Conservation (phyloP, 2,329 filamentous ascomycete genomes). For the Penicillium sp. region DNA sequence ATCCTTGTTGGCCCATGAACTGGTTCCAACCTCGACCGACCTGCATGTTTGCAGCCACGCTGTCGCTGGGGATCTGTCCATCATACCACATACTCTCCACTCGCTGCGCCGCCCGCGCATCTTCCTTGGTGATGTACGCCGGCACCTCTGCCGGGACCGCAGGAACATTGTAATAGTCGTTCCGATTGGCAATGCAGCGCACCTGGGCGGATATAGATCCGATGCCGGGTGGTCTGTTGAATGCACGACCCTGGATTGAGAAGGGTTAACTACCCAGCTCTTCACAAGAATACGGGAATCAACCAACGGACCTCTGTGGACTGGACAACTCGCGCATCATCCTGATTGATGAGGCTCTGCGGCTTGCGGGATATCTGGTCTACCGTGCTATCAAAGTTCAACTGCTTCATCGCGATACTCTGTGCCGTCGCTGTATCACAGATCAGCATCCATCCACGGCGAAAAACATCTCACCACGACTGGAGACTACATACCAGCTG, state of each 20-base stretch:
- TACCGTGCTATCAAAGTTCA: conserved; percentile 36
- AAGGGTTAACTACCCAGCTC: not conserved
- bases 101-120: conserved; percentile 35
- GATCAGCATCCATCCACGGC: not conserved
- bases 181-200: conserved; percentile 36
- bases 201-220: conserved; percentile 36
- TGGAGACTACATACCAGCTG: conserved; percentile 28
- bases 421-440: conserved; percentile 34
- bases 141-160: conserved; percentile 22
- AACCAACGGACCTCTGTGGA: conserved; percentile 29
- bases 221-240: conserved; percentile 32
- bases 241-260: conserved; percentile 32
- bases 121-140: conserved; percentile 36
- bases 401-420: conserved; percentile 35
- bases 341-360: conserved; percentile 33
- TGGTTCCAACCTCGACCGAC: conserved; percentile 20
- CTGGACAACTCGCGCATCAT: conserved; percentile 36
- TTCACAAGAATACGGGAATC: not conserved
- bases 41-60: conserved; percentile 38
- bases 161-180: conserved; percentile 32
- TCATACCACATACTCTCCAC: conserved; percentile 30
- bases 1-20: not conserved
- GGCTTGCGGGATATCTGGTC: conserved; percentile 36
- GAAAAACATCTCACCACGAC: not conserved
- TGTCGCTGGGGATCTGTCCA: conserved; percentile 33